Base-by-base conservation (phyloP, 768 basidiomycete species). In the Calocybe gangraenosa region DNA sequence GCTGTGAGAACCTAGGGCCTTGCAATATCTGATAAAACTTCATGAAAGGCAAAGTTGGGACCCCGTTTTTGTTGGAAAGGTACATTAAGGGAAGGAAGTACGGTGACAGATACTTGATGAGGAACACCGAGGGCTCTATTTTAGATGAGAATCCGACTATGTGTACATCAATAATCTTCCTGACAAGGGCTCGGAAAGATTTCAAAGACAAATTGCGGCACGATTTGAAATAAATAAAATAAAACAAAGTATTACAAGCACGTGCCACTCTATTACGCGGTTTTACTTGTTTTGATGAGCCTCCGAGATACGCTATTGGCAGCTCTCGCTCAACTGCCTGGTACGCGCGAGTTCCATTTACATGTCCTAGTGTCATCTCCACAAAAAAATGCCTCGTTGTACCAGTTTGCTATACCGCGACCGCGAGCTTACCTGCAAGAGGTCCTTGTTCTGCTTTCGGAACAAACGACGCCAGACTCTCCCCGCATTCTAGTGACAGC, bases 371-470 rank as follows among this genome's bases (percentile, higher is more conserved):
- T 81, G 31, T 80, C 88, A 2, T 64, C 80, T 0, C 81, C 86
- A 8, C 69, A 79, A 39, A 90, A 86, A 59, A 76, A 81, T 57
- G 70, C 73, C 2, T 70, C 74, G 0, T 64, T 96, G 14, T 97
- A 81, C 61, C 90, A 83, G 0, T 92, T 88, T 57, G 82, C 89
- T 8, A 64, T 60, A 35, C 82, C 81, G 9, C 74, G 79, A 5
- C 82, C 83, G 8, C 78, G 75, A 59, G 71, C 80, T 8, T 84
- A 78, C 54, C 64, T 88, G 25, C 86, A 92, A 53, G 84, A 94
- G 49, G 68, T 92, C 22, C 74, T 94, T 51, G 63, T 93, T 37
- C 72, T 92, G 18, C 70, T 92, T 43, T 81, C 85, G 0, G 81
- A 91, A 54, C 77, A 84, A 54, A 34, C 70, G 2, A 59, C 61